Evolutionary conservation across 257 asterid species (phyloP), one percentile per base, ranked within the genome.

Genomic region (Verbascum thapsus): DNA sequence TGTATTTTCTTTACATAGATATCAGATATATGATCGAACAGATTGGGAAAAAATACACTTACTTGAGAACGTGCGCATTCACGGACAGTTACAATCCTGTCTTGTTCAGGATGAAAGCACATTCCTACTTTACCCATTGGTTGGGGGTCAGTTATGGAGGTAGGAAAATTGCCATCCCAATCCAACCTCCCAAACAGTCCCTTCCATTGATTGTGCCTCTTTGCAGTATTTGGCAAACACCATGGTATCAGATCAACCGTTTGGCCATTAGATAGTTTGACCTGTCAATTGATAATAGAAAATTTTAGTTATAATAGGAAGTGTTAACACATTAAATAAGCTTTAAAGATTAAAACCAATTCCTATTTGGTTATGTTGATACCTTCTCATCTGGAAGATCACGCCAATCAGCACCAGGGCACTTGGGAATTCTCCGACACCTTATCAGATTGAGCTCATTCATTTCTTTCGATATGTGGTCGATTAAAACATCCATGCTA

Each of bases 131-230:
- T 88, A 52, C 98, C 95, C 98, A 88, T 85, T 7, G 96, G 97
- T 58, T 92, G 98, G 40, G 98, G 97, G 52, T 92, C 98, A 10
- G 98, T 88, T 35, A 86, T 77, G 20, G 96, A 88, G 41, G 95
- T 88, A 1, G 97, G 96, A 48, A 92, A 92, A 67, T 92, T 92
- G 43, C 98, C 96, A 63, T 92, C 97, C 98, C 98, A 92, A 57
- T 88, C 95, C 72, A 92, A 76, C 80, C 96, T 83, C 42, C 98
- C 95, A 68, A 85, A 92, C 39, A 88, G 86, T 13, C 98, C 96
- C 82, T 92, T 92, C 98, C 98, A 92, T 74, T 92, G 98, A 72
- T 92, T 92, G 87, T 92, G 98, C 85, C 97, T 81, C 85, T 88
- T 81, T 44, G 98, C 98, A 37, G 98, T 88, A 66, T 91, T 88